Percentiles rank a stretch among this genome's conserved stretches.
Evolutionary conservation across 2,329 filamentous ascomycete genomes (phyloP).

Genomic region (Hirsutella rhossiliensis): DNA sequence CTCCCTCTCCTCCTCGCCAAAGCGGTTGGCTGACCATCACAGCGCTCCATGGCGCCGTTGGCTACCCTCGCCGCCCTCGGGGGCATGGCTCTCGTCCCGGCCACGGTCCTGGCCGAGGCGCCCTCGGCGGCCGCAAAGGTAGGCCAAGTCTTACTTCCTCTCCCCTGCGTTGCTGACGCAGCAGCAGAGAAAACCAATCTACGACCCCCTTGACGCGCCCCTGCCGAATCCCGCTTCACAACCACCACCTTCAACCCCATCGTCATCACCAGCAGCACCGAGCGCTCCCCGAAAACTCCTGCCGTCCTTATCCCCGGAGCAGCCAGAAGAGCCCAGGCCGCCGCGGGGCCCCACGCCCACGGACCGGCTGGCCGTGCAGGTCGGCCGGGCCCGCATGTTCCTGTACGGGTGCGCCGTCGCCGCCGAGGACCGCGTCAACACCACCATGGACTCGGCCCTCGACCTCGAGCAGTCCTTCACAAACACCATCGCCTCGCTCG

Average conservation of each 20-base stretch:
- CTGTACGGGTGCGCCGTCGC: slow-evolving; percentile 63
- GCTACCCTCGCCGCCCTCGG: slow-evolving; percentile 38
- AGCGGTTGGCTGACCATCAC: slow-evolving; percentile 5
- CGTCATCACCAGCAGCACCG: not conserved
- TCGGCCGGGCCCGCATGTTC: slow-evolving; percentile 68
- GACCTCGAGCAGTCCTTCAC: slow-evolving; percentile 83
- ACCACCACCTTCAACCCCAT: not conserved
- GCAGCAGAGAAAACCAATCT: slow-evolving; percentile 56
- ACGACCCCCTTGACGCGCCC: slow-evolving; percentile 54
- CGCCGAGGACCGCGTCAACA: slow-evolving; percentile 75
- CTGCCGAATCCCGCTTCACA: slow-evolving; percentile 4
- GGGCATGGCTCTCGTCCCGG: slow-evolving; percentile 33
- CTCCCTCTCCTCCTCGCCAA: slow-evolving; percentile 3
- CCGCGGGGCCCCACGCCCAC: slow-evolving; percentile 67
- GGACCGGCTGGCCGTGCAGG: slow-evolving; percentile 73
- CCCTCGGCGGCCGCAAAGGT: slow-evolving; percentile 26
- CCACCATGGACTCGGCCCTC: slow-evolving; percentile 67
- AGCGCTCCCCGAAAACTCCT: not conserved
- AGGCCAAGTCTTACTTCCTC: slow-evolving; percentile 1
- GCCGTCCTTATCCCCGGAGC: slow-evolving; percentile 1
- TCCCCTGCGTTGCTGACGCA: not conserved
- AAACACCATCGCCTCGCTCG: slow-evolving; percentile 75
- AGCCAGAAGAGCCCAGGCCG: slow-evolving; percentile 21
- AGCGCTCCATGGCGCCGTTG: slow-evolving; percentile 42
- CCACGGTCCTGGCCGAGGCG: slow-evolving; percentile 39